phyloP scores from a whole-genome alignment of 1,284 basidiomycete genomes.

The Sparassis latifolia region DNA sequence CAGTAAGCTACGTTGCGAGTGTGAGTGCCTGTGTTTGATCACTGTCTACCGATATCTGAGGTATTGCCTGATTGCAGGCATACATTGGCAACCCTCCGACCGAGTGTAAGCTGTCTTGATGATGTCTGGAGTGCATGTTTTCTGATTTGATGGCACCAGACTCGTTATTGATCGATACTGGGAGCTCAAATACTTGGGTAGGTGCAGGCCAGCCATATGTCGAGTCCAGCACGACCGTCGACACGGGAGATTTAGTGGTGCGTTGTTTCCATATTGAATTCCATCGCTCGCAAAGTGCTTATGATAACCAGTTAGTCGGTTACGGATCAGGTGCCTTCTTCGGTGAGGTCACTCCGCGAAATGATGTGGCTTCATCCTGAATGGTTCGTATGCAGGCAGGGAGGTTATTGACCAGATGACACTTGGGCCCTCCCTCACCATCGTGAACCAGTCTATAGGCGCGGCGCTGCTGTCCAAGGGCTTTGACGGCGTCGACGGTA shows the following conservation, averaged over 20 bases:
- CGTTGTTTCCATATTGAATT: neutral
- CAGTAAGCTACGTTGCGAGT: constrained; percentile 18
- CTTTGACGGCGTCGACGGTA: constrained; percentile 38
- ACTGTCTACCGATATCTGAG: neutral
- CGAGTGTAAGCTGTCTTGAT: constrained; percentile 12
- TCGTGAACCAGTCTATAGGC: constrained; percentile 43
- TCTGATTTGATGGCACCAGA: constrained; percentile 3
- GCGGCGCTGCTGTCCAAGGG: constrained; percentile 35
- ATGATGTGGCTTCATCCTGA: constrained; percentile 32
- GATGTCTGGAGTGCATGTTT: neutral
- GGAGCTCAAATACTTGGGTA: constrained; percentile 42
- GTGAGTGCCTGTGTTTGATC: constrained; percentile 6
- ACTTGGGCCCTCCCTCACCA: constrained; percentile 28
- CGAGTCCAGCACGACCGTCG: constrained; percentile 29
- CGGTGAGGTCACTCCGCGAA: constrained; percentile 29
- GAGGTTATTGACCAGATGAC: constrained; percentile 20
- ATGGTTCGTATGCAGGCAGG: constrained; percentile 14
- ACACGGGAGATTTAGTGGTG: constrained; percentile 35
- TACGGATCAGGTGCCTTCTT: constrained; percentile 40
- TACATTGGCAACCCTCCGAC: constrained; percentile 22
- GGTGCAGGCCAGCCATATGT: constrained; percentile 36
- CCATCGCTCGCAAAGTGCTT: neutral
- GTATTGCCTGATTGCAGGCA: constrained; percentile 8
- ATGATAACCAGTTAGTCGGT: constrained; percentile 8
- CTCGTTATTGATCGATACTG: constrained; percentile 21